Evolutionary conservation across 768 basidiomycete genomes (phyloP).

Genomic region (Podaxis mareebaensis): DNA sequence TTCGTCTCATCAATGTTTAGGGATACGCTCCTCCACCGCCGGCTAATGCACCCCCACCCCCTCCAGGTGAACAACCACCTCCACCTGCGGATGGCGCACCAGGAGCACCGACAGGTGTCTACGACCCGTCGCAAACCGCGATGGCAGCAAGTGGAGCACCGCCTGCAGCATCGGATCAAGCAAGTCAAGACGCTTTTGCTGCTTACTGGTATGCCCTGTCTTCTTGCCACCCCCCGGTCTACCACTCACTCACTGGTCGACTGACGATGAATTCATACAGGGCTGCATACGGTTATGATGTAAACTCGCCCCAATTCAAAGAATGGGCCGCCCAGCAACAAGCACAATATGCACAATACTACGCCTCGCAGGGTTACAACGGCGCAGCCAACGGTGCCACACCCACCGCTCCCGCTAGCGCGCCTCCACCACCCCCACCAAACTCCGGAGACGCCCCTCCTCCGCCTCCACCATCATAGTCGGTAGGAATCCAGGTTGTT

Average conservation of each 20-base stretch:
- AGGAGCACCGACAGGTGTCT: slow-evolving; percentile 51
- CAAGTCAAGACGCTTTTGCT: slow-evolving; percentile 42
- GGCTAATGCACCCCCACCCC: slow-evolving; percentile 46
- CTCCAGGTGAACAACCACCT: slow-evolving; percentile 42
- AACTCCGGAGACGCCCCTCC: slow-evolving; percentile 4
- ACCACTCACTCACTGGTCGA: too few relatives aligned
- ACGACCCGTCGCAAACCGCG: slow-evolving; percentile 30
- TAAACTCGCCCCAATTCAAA: slow-evolving; percentile 74
- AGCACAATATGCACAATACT: slow-evolving; percentile 66
- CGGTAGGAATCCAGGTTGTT: background rate
- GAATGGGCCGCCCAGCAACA: slow-evolving; percentile 70
- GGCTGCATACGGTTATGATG: slow-evolving; percentile 79
- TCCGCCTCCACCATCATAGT: background rate
- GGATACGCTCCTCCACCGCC: slow-evolving; percentile 44
- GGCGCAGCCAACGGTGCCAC: slow-evolving; percentile 1
- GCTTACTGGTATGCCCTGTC: slow-evolving; percentile 47
- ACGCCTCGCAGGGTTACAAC: slow-evolving; percentile 39
- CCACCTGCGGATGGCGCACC: slow-evolving; percentile 37
- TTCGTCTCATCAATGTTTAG: slow-evolving; percentile 38
- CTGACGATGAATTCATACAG: slow-evolving; percentile 30
- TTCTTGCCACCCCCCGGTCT: background rate
- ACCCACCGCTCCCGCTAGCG: slow-evolving; percentile 6
- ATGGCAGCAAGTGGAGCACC: slow-evolving; percentile 8
- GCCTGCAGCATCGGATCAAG: slow-evolving; percentile 8
- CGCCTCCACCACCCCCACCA: slow-evolving; percentile 1